Conservation (phyloP, 2,329 filamentous ascomycete species). For the Paraphaeosphaeria minitans region DNA sequence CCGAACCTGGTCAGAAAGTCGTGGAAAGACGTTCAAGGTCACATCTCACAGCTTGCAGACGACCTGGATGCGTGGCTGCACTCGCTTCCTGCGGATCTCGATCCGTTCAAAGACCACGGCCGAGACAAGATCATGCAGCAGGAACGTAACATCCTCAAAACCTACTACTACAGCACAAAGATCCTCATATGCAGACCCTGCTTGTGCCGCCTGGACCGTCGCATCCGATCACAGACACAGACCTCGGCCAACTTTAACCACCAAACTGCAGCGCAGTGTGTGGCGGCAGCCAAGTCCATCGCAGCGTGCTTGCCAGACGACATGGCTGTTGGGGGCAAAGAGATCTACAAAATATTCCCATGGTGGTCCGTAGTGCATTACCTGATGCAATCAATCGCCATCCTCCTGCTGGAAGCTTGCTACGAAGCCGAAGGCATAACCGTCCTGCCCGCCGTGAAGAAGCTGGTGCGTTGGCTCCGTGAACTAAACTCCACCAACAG, state of each 20-base stretch:
- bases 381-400: constrained; percentile 46
- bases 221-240: constrained; percentile 36
- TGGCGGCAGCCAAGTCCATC: constrained; percentile 42
- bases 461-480: constrained; percentile 42
- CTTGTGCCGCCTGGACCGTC: constrained; percentile 43
- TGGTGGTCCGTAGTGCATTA: constrained; percentile 50
- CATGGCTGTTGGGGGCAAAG: not conserved
- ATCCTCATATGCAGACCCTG: constrained; percentile 49
- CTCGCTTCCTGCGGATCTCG: constrained; percentile 32
- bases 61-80: constrained; percentile 43
- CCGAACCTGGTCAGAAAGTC: constrained; percentile 32
- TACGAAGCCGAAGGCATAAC: constrained; percentile 31
- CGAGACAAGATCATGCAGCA: constrained; percentile 8
- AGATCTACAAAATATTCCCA: constrained; percentile 30
- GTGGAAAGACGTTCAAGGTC: constrained; percentile 43
- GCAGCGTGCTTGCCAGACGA: constrained; percentile 41
- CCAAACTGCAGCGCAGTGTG: constrained; percentile 38
- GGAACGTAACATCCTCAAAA: constrained; percentile 26
- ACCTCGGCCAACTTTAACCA: constrained; percentile 39
- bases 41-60: constrained; percentile 31
- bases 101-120: constrained; percentile 13
- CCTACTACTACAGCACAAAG: constrained; percentile 28
- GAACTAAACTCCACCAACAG: constrained; percentile 35
- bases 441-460: constrained; percentile 34
- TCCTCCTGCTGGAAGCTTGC: constrained; percentile 47